Percentiles rank a stretch among this genome's conserved stretches.
Conservation (phyloP, 2,329 filamentous ascomycete species). For the Arthrobotrys entomopaga region DNA sequence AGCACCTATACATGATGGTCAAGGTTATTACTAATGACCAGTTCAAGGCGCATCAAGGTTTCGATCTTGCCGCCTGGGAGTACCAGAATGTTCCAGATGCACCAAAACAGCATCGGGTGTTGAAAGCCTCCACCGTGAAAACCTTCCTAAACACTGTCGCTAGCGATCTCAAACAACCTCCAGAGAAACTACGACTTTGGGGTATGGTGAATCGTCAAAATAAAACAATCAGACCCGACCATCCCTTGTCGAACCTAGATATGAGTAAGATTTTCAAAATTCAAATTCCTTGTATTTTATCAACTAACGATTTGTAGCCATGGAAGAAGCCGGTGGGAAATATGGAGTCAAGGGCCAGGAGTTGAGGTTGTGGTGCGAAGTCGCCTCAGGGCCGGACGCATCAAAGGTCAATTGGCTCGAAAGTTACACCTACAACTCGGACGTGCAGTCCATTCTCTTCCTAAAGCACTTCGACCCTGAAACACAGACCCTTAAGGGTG, state of each 20-base stretch:
- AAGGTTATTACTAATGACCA: slow-evolving; percentile 83
- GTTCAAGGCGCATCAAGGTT: slow-evolving; percentile 82
- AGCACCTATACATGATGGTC: slow-evolving; percentile 88
- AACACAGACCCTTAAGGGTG: slow-evolving; percentile 77
- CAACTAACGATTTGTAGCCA: slow-evolving; percentile 60
- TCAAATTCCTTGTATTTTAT: slow-evolving; percentile 1
- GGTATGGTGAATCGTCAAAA: slow-evolving; percentile 99
- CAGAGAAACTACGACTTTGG: slow-evolving; percentile 83
- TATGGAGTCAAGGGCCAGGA: slow-evolving; percentile 74
- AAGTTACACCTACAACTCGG: slow-evolving; percentile 55
- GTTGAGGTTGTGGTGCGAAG: slow-evolving; percentile 88
- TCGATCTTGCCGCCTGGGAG: slow-evolving; percentile 80
- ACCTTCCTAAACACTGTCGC: slow-evolving; percentile 79
- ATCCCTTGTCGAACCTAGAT: slow-evolving; percentile 79
- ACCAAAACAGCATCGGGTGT: slow-evolving; percentile 76
- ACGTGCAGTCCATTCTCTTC: slow-evolving; percentile 77
- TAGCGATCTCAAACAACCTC: slow-evolving; percentile 70
- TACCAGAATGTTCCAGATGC: slow-evolving; percentile 68
- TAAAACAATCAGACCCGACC: slow-evolving; percentile 91
- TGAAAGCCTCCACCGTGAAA: slow-evolving; percentile 77
- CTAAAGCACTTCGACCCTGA: slow-evolving; percentile 90
- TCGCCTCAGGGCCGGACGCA: slow-evolving; percentile 72
- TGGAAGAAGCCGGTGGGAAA: slow-evolving; percentile 78
- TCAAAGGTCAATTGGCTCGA: slow-evolving; percentile 59
- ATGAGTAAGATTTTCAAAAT: slow-evolving; percentile 66